Conservation (phyloP, 305 asterid species). For the Ajuga reptans region DNA sequence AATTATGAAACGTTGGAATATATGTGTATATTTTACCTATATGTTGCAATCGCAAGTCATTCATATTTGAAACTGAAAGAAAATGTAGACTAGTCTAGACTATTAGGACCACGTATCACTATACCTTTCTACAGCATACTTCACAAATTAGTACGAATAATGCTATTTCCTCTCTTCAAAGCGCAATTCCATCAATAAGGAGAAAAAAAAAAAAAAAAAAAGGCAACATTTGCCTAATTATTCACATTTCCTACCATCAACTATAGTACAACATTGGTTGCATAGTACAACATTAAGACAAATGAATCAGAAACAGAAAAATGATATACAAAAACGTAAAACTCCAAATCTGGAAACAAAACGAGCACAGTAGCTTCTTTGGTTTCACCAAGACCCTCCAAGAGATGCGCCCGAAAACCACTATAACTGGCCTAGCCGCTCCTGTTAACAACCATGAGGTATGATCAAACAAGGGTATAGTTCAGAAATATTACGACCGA, state of each 20-base stretch:
- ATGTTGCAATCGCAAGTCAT: no score
- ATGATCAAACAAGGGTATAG: not conserved
- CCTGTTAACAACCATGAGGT: slow-evolving; percentile 23
- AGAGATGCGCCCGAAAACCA: not conserved
- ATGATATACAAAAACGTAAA: not conserved
- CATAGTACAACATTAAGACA: not conserved
- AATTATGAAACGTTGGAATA: no score
- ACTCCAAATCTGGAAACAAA: not conserved
- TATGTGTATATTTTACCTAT: no score
- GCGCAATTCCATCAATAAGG: not conserved
- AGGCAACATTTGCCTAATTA: slow-evolving; percentile 3
- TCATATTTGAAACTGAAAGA: no score
- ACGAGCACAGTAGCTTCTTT: slow-evolving; percentile 2
- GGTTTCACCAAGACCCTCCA: not conserved
- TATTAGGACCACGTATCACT: not conserved
- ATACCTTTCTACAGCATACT: not conserved
- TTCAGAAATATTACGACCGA: no score
- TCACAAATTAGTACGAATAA: not conserved
- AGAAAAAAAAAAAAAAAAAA: no score
- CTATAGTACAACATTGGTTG: not conserved
- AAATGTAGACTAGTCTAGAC: no score
- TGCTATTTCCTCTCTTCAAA: not conserved
- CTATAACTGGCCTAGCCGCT: slow-evolving; percentile 33
- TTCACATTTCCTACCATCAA: slow-evolving; percentile 18
- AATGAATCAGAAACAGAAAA: not conserved